A percentile compares a stretch with the other conserved stretches of the same genome.
Evolutionary conservation across 2,329 filamentous ascomycete species (phyloP).

Genomic region (Niveomyces coronatus): DNA sequence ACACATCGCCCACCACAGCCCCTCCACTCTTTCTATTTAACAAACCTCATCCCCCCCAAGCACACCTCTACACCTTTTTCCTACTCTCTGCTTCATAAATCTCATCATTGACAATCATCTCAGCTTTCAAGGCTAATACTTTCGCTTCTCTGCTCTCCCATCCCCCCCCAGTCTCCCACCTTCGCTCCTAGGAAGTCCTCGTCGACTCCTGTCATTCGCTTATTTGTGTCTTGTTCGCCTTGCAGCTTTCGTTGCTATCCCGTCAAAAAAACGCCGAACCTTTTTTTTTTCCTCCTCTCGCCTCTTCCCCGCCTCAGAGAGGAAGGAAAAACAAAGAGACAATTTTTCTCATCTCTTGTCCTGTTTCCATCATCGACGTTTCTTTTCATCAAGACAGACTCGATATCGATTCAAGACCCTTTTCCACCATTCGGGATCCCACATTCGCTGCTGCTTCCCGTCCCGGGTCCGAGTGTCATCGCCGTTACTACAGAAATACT

Average conservation of each 20-base stretch:
- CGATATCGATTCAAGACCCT: too few species aligned
- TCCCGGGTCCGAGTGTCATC: background rate
- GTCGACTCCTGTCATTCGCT: constrained; percentile 68
- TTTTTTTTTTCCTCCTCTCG: constrained; percentile 9
- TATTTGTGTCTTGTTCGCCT: constrained; percentile 41
- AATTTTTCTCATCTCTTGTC: too few species aligned
- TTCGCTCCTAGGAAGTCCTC: constrained; percentile 54
- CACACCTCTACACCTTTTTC: constrained; percentile 13
- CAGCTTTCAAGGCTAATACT: constrained; percentile 22
- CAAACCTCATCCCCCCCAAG: constrained; percentile 10
- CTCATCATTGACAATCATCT: constrained; percentile 9
- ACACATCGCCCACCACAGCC: background rate
- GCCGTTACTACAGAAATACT: background rate
- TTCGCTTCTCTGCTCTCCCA: constrained; percentile 36
- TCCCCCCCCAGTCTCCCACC: constrained; percentile 24
- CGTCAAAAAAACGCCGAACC: constrained; percentile 12
- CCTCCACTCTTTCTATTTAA: constrained; percentile 9
- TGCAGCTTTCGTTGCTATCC: constrained; percentile 30
- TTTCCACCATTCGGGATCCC: too few species aligned
- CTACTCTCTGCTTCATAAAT: constrained; percentile 13
- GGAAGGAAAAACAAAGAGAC: too few species aligned
- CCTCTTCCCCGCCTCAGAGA: constrained; percentile 5
- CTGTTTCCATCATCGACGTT: too few species aligned
- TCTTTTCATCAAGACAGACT: too few species aligned
- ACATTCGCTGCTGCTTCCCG: background rate